Evolutionary conservation across 306 rosid species (phyloP), one percentile per base, ranked within the genome.

Genomic region (Corylus heterophylla): DNA sequence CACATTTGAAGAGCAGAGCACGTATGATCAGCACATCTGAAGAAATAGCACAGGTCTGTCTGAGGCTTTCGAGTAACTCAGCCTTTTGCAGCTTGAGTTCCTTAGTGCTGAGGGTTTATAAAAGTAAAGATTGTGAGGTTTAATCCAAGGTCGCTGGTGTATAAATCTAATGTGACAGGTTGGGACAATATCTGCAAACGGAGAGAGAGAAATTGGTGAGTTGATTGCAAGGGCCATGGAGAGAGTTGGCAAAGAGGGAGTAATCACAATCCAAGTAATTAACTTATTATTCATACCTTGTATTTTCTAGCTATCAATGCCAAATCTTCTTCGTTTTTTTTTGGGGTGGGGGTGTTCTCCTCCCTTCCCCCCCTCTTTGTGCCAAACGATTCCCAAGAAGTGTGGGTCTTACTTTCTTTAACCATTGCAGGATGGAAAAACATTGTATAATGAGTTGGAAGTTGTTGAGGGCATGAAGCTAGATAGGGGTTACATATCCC

Each of bases 401-500:
- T 56, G 4, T 62, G 69, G 71, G 12, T 12, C 44, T 52, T 73
- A 72, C 72, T 11, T 13, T 52, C 20, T 54, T 82, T 20, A 80
- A 81, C 66, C 71, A 16, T 89, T 86, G 71, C 90, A 94, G 98
- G 98, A 94, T 82, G 98, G 98, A 27, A 94, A 94, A 67, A 94
- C 97, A 55, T 79, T 92, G 86, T 69, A 86, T 73, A 94, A 92
- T 59, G 98, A 92, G 86, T 87, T 94, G 95, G 98, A 94, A 84
- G 97, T 94, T 77, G 97, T 94, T 44, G 99, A 95, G 87, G 99
- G 99, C 58, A 95, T 95, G 99, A 95, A 93, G 89, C 92, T 95
- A 48, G 99, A 95, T 81, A 84, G 99, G 81, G 99, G 99, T 72
- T 95, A 91, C 66, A 95, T 95, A 71, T 95, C 98, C 64, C 98